These are phyloP conservation scores for Candida xiaguanensis DNA, from an alignment of 805 yeast genomes.

Conservation along the genomic window DNA sequence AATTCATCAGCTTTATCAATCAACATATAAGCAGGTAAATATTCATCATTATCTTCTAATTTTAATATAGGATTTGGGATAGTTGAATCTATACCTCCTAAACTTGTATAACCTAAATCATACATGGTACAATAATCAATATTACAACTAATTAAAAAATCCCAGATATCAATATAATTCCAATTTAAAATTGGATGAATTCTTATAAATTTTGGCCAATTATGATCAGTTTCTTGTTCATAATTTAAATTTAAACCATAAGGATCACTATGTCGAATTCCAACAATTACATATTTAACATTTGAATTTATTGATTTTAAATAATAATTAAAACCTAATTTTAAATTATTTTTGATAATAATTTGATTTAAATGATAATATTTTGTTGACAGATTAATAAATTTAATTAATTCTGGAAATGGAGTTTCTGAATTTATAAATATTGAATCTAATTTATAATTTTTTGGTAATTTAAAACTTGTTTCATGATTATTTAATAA, in stretches of 20 bases:
- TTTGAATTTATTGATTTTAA: slow-evolving; percentile 44
- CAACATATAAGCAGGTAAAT: slow-evolving; percentile 55
- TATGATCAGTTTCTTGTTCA: slow-evolving; percentile 76
- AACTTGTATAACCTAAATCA: slow-evolving; percentile 81
- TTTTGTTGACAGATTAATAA: slow-evolving; percentile 53
- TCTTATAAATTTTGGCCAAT: slow-evolving; percentile 87
- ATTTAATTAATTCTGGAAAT: slow-evolving; percentile 65
- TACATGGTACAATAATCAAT: slow-evolving; percentile 73
- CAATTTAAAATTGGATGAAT: slow-evolving; percentile 88
- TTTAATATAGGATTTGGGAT: slow-evolving; percentile 59
- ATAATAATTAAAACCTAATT: slow-evolving; percentile 66
- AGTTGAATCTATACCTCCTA: slow-evolving; percentile 78
- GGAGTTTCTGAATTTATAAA: slow-evolving; percentile 74
- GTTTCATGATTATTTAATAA: slow-evolving; percentile 7
- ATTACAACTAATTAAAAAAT: slow-evolving; percentile 57
- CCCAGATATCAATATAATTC: slow-evolving; percentile 84
- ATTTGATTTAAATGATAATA: slow-evolving; percentile 53
- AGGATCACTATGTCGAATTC: slow-evolving; percentile 87
- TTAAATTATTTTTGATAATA: slow-evolving; percentile 48
- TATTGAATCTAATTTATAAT: slow-evolving; percentile 52
- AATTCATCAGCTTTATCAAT: slow-evolving; percentile 61
- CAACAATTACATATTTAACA: slow-evolving; percentile 77
- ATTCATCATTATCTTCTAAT: slow-evolving; percentile 20
- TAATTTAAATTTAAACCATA: slow-evolving; percentile 57
- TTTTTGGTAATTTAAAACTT: slow-evolving; percentile 16